phyloP scores from a whole-genome alignment of 345 rosid species.

The Lepidium aucheri region DNA sequence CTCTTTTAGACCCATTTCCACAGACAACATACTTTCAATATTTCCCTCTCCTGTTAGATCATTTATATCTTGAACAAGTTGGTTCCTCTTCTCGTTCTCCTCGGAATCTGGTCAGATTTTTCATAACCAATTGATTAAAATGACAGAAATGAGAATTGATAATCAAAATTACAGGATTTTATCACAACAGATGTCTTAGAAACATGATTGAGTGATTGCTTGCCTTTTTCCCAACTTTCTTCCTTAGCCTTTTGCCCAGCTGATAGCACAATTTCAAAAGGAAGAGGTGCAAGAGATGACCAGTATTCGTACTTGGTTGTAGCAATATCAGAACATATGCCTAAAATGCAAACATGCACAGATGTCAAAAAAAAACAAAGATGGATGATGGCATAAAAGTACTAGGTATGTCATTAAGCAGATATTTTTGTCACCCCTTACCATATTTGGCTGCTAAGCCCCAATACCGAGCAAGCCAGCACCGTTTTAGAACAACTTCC shows the following conservation, averaged over 20 bases:
- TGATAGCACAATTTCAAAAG: conserved; percentile 92
- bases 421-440: conserved; percentile 26
- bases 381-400: background rate
- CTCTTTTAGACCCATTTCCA: conserved; percentile 98
- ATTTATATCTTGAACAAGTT: conserved; percentile 58
- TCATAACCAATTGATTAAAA: background rate
- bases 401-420: background rate
- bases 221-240: conserved; percentile 65
- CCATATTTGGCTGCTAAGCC: conserved; percentile 92
- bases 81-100: conserved; percentile 63
- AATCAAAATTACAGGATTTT: background rate
- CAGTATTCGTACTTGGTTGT: conserved; percentile 84
- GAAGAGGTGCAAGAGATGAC: conserved; percentile 98
- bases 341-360: conserved; percentile 35
- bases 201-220: conserved; percentile 22
- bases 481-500: conserved; percentile 97
- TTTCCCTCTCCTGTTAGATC: conserved; percentile 97
- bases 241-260: conserved; percentile 99
- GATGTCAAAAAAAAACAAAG: conserved; percentile 3
- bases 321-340: conserved; percentile 92
- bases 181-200: background rate
- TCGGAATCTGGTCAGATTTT: conserved; percentile 41
- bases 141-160: background rate
- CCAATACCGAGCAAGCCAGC: conserved; percentile 99
- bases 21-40: conserved; percentile 96